Conservation (phyloP, 1,139 yeast genomes). For the Casaregolazyma lundiana region DNA sequence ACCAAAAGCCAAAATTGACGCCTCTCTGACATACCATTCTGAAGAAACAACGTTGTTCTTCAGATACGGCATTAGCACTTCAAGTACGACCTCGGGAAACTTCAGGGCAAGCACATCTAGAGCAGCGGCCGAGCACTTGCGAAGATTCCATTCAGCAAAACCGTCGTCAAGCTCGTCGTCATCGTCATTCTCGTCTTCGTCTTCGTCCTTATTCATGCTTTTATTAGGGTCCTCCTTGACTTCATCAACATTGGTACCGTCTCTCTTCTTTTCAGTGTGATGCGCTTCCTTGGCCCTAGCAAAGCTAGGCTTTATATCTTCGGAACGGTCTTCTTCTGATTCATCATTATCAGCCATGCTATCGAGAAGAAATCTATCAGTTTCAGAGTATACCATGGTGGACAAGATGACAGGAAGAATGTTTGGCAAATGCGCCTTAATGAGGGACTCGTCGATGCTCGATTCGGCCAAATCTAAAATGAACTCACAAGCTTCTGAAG, state of each 20-base stretch:
- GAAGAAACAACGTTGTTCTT: constrained; percentile 63
- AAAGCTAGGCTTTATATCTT: constrained; percentile 77
- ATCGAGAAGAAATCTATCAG: constrained; percentile 68
- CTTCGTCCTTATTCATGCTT: constrained; percentile 31
- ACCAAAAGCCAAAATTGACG: constrained; percentile 90
- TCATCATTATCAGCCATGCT: constrained; percentile 55
- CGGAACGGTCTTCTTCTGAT: constrained; percentile 78
- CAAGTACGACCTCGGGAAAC: constrained; percentile 64
- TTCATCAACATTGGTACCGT: constrained; percentile 14
- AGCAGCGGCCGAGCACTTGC: constrained; percentile 94
- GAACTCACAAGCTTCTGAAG: constrained; percentile 91
- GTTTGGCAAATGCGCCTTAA: constrained; percentile 48
- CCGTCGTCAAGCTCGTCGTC: constrained; percentile 62
- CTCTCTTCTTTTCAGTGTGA: constrained; percentile 31
- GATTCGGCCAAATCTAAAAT: constrained; percentile 70
- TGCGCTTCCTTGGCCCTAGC: constrained; percentile 70
- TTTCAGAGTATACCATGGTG: constrained; percentile 86
- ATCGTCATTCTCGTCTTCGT: constrained; percentile 54
- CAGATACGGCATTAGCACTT: constrained; percentile 66
- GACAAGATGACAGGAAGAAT: constrained; percentile 72
- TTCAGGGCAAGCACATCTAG: constrained; percentile 72
- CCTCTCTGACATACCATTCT: constrained; percentile 88
- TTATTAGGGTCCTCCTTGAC: constrained; percentile 46
- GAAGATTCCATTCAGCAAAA: constrained; percentile 77
- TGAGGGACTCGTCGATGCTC: constrained; percentile 37